Evolutionary conservation across 2,329 filamentous ascomycete species (phyloP), one percentile per base, ranked within the genome.

Genomic region (Aspergillus sp.): DNA sequence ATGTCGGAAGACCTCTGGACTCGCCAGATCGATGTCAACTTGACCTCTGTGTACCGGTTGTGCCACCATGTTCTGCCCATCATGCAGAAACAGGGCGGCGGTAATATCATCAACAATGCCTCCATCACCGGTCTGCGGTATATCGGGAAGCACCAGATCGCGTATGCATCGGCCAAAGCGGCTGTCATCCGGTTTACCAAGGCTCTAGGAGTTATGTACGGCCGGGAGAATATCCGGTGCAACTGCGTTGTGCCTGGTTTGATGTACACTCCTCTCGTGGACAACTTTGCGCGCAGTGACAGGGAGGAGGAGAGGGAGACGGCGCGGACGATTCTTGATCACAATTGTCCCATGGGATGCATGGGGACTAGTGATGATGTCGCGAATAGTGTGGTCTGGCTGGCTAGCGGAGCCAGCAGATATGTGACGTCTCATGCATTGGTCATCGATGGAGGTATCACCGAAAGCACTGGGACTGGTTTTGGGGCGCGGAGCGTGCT

Each of bases 1-100:
- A 77, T 83, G 71, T 45, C 50, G 0, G 79, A 83, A 49, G 70
- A 73, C 1, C 60, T 71, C 0, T 84, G 80, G 80, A 76, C 82
- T 56, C 52, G 66, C 0, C 81, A 84, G 54, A 73, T 81, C 47
- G 75, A 79, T 8, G 64, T 83, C 38, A 84, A 83, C 56, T 68
- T 84, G n/a, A 82, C 82, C 58, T 79, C 73, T 26, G 76, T 82
- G 0, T 83, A 82, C 53, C 62, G 82, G 4, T 75, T 75, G 3
- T 78, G 75, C 42, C 81, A 82, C 22, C 42, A 54, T 32, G 57
- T 63, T 2, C 52, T 65, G 0, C 59, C 62, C 0, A 55, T 64
- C 8, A 65, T 65, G 60, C 58, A 61, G 33, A 53, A 52, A 24
- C 61, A 63, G 41, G 47, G 33, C 8, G 62, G 69, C 0, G 76